Evolutionary conservation across 2,329 filamentous ascomycete species (phyloP), one percentile per base, ranked within the genome.

Genomic region (Ophiostoma tasmaniense): DNA sequence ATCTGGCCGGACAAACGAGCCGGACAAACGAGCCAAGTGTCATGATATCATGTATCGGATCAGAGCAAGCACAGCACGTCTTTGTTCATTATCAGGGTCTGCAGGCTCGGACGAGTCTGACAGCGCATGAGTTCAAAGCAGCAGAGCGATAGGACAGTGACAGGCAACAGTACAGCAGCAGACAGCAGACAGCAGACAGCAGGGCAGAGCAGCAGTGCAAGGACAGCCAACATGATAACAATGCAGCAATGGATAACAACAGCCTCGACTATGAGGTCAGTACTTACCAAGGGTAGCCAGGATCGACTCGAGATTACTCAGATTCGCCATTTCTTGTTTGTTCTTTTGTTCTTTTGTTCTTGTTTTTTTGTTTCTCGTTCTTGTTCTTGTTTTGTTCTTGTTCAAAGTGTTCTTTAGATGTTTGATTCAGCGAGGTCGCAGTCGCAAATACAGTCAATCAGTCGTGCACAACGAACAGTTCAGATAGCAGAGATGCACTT

Each of bases 251-350:
- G n/a, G n/a, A 25, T 10, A 22, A 25, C 7, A 55, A 25, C 50
- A 55, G 55, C 14, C 55, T 61, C 55, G 25, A 17, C 55, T 61
- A 13, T 30, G 55, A 61, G 55, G 30, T 33, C 45, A 37, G 25
- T 30, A 73, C 70, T 73, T 73, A 74, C 73, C 73, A 66, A 74
- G 71, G 59, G 73, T 72, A 33, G 73, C 73, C 67, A 74, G 64
- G 30, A 74, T 74, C n/a, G 73, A 74, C 71, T 73, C 71, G 59
- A 74, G 72, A 64, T 74, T 73, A 17, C 64, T 64, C 50, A 69
- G 37, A n/a, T 73, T 69, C n/a, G 72, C 68, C 72, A n/a, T 66
- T 59, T 17, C 37, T n/a, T 30, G 13, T 37, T 20, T 66, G 17
- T 4, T 33, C 13, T 39, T 65, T 50, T 37, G n/a, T 30, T 67